Conservation (phyloP, 768 basidiomycete species). For the Lactifluus volemus region DNA sequence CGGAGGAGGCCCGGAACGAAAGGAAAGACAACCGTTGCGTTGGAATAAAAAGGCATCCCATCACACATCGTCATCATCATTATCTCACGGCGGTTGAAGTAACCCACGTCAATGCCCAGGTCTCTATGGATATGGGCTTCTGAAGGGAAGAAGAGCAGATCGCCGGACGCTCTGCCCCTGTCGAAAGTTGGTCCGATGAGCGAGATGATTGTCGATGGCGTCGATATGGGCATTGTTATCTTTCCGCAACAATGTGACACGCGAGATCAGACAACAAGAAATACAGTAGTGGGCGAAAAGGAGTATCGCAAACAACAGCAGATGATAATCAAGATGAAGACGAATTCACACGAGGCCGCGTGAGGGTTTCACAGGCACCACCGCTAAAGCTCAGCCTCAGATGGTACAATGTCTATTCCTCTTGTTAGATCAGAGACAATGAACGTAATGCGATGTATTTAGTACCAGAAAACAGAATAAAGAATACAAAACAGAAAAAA, state of each 20-base stretch:
- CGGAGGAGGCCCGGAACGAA: background rate
- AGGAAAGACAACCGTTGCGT: background rate
- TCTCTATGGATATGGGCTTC: slow-evolving; percentile 53
- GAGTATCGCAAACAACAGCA: no score
- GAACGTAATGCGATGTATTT: background rate
- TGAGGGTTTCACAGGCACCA: no score
- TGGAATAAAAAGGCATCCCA: background rate
- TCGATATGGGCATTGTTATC: slow-evolving; percentile 1
- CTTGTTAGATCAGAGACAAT: background rate
- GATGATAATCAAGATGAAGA: background rate
- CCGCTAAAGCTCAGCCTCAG: no score
- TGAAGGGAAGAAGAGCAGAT: slow-evolving; percentile 75
- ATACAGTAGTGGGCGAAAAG: background rate
- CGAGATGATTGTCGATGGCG: slow-evolving; percentile 35
- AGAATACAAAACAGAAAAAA: background rate
- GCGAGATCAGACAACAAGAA: slow-evolving; percentile 1
- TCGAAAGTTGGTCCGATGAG: slow-evolving; percentile 47
- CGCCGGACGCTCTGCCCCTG: slow-evolving; percentile 51
- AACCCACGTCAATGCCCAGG: slow-evolving; percentile 51
- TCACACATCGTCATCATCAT: no score
- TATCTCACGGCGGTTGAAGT: background rate
- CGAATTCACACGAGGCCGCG: background rate
- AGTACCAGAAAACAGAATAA: background rate
- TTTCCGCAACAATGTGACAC: background rate
- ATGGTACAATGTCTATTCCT: background rate